A percentile compares a stretch with the other conserved stretches of the same genome.
Evolutionary conservation across 73 alveolate genomes (phyloP).

Genomic region (Durusdinium trenchii): DNA sequence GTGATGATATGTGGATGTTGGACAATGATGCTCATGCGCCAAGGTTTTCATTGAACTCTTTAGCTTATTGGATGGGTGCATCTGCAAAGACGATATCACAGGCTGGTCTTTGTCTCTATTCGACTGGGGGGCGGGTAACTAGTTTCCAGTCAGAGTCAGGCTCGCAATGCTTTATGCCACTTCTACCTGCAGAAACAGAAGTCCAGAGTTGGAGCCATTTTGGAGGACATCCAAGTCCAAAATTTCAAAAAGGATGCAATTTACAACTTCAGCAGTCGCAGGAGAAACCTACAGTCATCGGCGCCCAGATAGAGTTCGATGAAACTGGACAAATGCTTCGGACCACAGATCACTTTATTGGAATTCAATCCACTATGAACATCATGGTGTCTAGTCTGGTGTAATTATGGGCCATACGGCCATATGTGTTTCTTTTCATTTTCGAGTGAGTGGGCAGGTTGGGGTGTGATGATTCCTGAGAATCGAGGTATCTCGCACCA

Average conservation of each 20-base stretch:
- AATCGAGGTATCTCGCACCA: conserved; percentile 16
- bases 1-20: too few relatives aligned
- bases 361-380: neutral
- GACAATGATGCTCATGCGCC: too few relatives aligned
- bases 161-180: neutral
- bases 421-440: neutral
- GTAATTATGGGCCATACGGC: neutral
- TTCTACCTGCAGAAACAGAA: neutral
- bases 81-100: neutral
- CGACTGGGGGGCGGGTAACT: neutral
- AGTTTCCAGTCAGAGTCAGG: neutral
- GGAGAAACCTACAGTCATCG: neutral
- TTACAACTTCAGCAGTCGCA: neutral
- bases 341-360: neutral
- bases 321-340: conserved; percentile 22
- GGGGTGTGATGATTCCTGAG: too few relatives aligned
- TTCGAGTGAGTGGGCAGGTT: neutral
- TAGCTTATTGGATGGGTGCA: neutral
- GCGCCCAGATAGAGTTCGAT: conserved; percentile 30
- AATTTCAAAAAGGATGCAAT: neutral
- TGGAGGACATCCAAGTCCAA: neutral
- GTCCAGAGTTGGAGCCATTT: neutral
- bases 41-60: neutral
- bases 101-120: neutral
- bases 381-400: neutral